Percentiles rank a stretch among this genome's conserved stretches.
Conservation (phyloP, 805 yeast species). For the Debaryomyces hansenii region DNA sequence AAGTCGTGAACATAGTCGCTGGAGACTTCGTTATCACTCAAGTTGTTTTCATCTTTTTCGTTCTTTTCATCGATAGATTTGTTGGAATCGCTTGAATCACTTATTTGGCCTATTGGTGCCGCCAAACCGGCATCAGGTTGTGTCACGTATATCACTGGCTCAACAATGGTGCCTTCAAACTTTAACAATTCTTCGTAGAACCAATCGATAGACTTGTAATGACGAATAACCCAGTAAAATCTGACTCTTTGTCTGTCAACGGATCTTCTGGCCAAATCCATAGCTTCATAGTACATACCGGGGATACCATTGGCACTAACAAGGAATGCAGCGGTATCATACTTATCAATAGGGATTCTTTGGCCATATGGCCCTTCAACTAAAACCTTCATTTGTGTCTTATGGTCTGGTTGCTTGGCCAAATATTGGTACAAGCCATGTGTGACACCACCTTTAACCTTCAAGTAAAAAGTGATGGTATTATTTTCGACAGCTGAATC, state of each 20-base stretch:
- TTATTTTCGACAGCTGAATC: constrained; percentile 26
- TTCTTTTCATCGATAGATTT: constrained; percentile 1
- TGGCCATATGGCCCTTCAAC: constrained; percentile 46
- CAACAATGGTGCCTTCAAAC: constrained; percentile 30
- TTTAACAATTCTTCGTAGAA: constrained; percentile 33
- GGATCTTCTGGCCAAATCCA: constrained; percentile 19
- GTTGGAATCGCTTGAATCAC: constrained; percentile 3
- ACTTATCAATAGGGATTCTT: constrained; percentile 28
- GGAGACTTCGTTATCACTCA: constrained; percentile 14
- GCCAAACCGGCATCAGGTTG: constrained; percentile 21
- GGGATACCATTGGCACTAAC: constrained; percentile 46
- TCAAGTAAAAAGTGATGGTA: constrained; percentile 46
- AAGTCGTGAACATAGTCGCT: constrained; percentile 8
- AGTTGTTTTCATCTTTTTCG: constrained; percentile 1
- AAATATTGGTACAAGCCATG: constrained; percentile 36
- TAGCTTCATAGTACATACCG: constrained; percentile 35
- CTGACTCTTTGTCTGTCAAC: constrained; percentile 16
- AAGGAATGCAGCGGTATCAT: constrained; percentile 27
- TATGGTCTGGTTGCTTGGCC: constrained; percentile 30
- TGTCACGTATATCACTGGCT: constrained; percentile 44
- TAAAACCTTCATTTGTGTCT: constrained; percentile 26
- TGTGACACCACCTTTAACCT: constrained; percentile 41
- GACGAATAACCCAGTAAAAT: constrained; percentile 42
- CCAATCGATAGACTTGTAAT: constrained; percentile 41
- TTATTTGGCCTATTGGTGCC: background rate